Percentiles rank a stretch among this genome's conserved stretches.
Evolutionary conservation across 1,139 yeast genomes (phyloP).

Genomic region (Magnusiomyces magnusii): DNA sequence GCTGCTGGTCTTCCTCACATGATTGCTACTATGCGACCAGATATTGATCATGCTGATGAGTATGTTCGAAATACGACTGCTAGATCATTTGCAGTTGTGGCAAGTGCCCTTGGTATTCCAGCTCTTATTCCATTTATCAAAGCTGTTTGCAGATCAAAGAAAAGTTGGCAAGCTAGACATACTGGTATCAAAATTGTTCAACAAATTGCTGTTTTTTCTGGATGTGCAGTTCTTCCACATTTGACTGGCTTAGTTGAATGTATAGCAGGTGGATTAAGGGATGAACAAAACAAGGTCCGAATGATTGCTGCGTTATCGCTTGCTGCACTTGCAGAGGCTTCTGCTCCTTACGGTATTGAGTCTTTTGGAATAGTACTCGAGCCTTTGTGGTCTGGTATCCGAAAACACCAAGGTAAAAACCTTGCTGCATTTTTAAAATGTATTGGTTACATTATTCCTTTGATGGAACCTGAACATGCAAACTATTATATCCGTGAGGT

Average conservation of each 20-base stretch:
- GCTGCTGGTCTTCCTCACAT: constrained; percentile 80
- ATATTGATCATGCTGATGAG: constrained; percentile 77
- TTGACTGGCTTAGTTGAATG: constrained; percentile 57
- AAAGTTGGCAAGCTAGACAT: constrained; percentile 80
- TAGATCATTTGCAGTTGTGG: constrained; percentile 76
- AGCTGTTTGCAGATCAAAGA: constrained; percentile 75
- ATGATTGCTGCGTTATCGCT: constrained; percentile 64
- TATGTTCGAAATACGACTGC: constrained; percentile 72
- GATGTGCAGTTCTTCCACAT: constrained; percentile 73
- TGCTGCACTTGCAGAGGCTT: constrained; percentile 74
- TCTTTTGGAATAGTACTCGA: constrained; percentile 68
- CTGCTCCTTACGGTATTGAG: constrained; percentile 86
- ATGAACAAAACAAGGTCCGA: constrained; percentile 62
- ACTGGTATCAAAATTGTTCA: constrained; percentile 78
- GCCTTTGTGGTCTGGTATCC: constrained; percentile 74
- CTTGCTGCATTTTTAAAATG: constrained; percentile 73
- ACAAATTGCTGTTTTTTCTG: constrained; percentile 62
- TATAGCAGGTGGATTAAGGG: constrained; percentile 53
- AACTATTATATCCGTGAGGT: constrained; percentile 72
- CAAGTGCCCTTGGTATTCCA: constrained; percentile 69
- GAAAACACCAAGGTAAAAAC: constrained; percentile 68
- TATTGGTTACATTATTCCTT: constrained; percentile 71
- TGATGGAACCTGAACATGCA: constrained; percentile 81
- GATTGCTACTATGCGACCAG: constrained; percentile 71
- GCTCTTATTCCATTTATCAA: constrained; percentile 67